Evolutionary conservation across 768 basidiomycete genomes (phyloP).

Genomic region (Crepidotus variabilis): DNA sequence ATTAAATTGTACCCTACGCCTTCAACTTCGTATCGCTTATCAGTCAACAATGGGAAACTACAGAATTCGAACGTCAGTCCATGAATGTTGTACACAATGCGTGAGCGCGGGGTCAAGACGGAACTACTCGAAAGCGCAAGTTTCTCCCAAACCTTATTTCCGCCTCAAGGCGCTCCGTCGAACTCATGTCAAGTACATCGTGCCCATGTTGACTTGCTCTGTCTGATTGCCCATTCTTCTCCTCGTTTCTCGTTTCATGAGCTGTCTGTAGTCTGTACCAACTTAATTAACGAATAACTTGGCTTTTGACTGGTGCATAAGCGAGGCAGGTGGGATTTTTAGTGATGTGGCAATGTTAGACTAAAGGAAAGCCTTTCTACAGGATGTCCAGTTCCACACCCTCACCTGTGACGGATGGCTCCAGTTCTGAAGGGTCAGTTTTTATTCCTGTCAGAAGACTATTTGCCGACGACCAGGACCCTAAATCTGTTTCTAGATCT

Average conservation of each 20-base stretch:
- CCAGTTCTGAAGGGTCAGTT: conserved; percentile 19
- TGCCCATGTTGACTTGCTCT: not conserved
- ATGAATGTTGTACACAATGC: not conserved
- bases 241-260: not conserved
- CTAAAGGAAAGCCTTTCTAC: not conserved
- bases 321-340: not conserved
- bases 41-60: no score
- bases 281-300: not conserved
- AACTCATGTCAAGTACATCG: not conserved
- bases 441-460: not conserved
- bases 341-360: not conserved
- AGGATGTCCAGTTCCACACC: conserved; percentile 13
- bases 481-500: conserved; percentile 11
- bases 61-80: no score
- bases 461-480: not conserved
- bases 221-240: not conserved
- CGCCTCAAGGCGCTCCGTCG: not conserved
- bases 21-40: no score
- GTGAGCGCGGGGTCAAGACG: not conserved
- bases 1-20: no score
- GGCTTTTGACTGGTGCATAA: not conserved
- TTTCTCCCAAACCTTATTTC: not conserved
- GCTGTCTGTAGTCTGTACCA: not conserved
- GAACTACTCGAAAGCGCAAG: not conserved
- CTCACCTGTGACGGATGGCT: conserved; percentile 19